Base-by-base conservation (phyloP, 2,329 filamentous ascomycete genomes). In the Lachnellula subtilissima region DNA sequence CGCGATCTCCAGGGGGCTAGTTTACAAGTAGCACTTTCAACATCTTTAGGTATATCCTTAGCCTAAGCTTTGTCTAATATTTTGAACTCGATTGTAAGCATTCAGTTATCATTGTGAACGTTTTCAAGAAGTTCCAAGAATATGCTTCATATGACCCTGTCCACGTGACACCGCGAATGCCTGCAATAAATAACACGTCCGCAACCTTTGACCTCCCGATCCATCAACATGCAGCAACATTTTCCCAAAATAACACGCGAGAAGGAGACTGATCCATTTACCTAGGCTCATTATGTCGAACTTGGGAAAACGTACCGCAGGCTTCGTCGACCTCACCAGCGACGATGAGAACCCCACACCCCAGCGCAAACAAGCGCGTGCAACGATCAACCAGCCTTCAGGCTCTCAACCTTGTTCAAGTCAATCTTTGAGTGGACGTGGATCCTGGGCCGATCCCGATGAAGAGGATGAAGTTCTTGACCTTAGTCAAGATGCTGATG, bases 271-370 rank as follows among this genome's bases (percentile, higher is more conserved):
- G 39, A 9, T 7, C 17, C 39, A 8, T 15, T 6, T 17, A 9
- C 14, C 25, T 12, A 40, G 39, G 15, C 39, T 3, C 55, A 46
- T 36, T 37, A 58, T 58, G 56, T 49, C 49, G 14, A 47, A 25
- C 39, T 43, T 52, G 22, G 56, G 57, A 46, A 79, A 79, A 65
- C 74, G 77, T 17, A 46, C 60, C 9, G 62, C 59, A 48, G 69
- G 72, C 32, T 65, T 72, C 39, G 65, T 78, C 56, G 76, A 79
- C 63, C 68, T 79, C 14, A 75, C 74, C 9, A 71, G 67, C 23
- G 74, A 74, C 45, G 67, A 72, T 52, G 61, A 66, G 19, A 60
- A 65, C 49, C 17, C 23, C 12, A 36, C 56, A 12, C 58, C 53
- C 39, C 53, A 62, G 52, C 53, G 58, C 59, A 68, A 69, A 56